phyloP scores from a whole-genome alignment of 768 basidiomycete species.

The Cantharellus cinnabarinus region DNA sequence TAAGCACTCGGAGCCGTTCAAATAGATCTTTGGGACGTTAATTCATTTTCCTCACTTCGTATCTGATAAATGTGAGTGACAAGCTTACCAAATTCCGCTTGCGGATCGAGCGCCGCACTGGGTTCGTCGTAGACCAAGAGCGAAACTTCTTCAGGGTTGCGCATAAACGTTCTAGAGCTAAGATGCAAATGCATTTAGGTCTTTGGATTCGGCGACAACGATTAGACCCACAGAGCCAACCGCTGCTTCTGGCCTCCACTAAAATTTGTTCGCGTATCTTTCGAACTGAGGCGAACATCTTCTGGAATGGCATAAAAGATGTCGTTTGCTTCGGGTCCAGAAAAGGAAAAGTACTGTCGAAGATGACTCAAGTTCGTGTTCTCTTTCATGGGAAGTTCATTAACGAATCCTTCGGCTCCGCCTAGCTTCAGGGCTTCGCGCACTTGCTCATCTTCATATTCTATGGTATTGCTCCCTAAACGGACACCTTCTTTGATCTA shows the following conservation, averaged over 20 bases:
- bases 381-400: constrained; percentile 2
- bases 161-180: constrained; percentile 23
- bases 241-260: constrained; percentile 20
- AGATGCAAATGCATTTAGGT: no score
- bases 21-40: constrained; percentile 4
- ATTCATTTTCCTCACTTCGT: not conserved
- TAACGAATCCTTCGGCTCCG: constrained; percentile 4
- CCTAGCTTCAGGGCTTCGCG: constrained; percentile 6
- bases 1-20: constrained; percentile 4
- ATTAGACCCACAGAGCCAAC: constrained; percentile 11
- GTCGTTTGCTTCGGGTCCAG: no score
- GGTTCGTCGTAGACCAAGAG: constrained; percentile 40
- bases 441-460: not conserved
- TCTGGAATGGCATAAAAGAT: no score
- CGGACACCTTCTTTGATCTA: no score
- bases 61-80: no score
- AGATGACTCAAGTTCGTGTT: no score
- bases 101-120: constrained; percentile 34
- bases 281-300: no score
- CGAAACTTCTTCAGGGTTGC: constrained; percentile 20
- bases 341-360: no score
- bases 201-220: not conserved
- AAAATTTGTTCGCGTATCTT: constrained; percentile 4
- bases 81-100: constrained; percentile 22
- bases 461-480: no score